These are phyloP conservation scores for Neurospora tetrasperma DNA, from an alignment of 495 filamentous ascomycete genomes.

Conservation along the genomic window DNA sequence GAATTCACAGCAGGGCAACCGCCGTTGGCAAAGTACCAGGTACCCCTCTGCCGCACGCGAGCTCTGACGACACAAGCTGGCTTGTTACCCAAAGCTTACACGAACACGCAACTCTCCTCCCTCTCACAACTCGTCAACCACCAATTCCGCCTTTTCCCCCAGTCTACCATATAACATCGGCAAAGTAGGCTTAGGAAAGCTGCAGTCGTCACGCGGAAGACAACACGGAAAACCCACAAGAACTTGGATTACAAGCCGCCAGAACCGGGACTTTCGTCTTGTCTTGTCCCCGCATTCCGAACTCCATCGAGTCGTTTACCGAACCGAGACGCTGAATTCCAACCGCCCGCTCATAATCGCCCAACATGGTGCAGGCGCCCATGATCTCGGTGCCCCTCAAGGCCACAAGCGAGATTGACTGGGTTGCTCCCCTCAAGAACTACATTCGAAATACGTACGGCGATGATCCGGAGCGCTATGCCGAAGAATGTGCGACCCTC, in stretches of 20 bases:
- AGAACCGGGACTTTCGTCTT: background rate
- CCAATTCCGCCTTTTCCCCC: background rate
- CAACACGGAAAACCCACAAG: background rate
- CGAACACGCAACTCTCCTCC: background rate
- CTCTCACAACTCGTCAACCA: background rate
- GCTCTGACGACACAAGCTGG: background rate
- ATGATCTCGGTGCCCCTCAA: constrained; percentile 93
- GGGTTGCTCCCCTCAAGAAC: constrained; percentile 83
- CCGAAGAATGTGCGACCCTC: constrained; percentile 87
- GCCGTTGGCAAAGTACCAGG: background rate
- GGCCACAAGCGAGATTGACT: constrained; percentile 99
- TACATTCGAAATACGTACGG: constrained; percentile 93
- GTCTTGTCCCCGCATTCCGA: background rate
- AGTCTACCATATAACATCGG: background rate
- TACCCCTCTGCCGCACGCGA: background rate
- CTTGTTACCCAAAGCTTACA: background rate
- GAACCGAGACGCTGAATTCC: background rate
- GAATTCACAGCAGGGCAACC: background rate
- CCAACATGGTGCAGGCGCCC: constrained; percentile 63
- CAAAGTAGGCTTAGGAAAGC: background rate
- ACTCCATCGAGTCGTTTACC: background rate
- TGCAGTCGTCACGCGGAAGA: background rate
- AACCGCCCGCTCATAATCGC: constrained; percentile 1
- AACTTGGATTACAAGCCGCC: background rate
- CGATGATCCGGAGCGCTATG: constrained; percentile 90